Conservation (phyloP, 352 stramenopile species). For the Pythium monospermum region DNA sequence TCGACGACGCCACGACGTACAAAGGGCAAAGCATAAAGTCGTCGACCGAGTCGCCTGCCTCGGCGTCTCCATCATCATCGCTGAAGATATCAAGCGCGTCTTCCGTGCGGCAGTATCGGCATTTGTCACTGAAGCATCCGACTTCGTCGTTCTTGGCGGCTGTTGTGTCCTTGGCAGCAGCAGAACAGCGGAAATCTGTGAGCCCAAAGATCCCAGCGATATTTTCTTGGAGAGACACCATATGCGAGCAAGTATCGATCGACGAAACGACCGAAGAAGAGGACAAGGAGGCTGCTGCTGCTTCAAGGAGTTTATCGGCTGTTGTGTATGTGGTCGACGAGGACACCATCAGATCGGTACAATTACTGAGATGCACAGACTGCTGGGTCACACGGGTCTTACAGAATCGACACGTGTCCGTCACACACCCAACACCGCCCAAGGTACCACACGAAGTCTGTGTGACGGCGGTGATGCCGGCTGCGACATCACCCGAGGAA, state of each 20-base stretch:
- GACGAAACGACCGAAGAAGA: conserved; percentile 4
- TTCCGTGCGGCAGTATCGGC: conserved; percentile 12
- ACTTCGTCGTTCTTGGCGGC: too few relatives aligned
- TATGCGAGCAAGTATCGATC: conserved; percentile 13
- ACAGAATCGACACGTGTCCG: conserved; percentile 25
- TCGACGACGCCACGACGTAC: conserved; percentile 10
- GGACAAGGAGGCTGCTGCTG: background rate
- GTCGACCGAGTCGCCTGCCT: background rate
- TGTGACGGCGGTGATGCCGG: conserved; percentile 15
- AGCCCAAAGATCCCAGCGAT: conserved; percentile 13
- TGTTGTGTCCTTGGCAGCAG: background rate
- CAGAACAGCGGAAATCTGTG: conserved; percentile 4
- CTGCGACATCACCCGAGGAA: conserved; percentile 16
- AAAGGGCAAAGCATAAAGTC: conserved; percentile 4
- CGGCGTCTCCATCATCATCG: background rate
- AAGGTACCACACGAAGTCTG: conserved; percentile 7
- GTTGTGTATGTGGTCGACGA: background rate
- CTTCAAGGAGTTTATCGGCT: background rate
- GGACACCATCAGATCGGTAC: conserved; percentile 3
- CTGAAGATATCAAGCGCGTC: conserved; percentile 7
- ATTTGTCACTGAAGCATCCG: conserved; percentile 11
- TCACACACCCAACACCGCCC: conserved; percentile 26
- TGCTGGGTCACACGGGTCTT: conserved; percentile 12
- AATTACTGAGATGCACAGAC: conserved; percentile 14
- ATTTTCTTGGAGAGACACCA: conserved; percentile 14